Evolutionary conservation across 768 basidiomycete genomes (phyloP), one percentile per base, ranked within the genome.

Genomic region (Cyathus striatus): DNA sequence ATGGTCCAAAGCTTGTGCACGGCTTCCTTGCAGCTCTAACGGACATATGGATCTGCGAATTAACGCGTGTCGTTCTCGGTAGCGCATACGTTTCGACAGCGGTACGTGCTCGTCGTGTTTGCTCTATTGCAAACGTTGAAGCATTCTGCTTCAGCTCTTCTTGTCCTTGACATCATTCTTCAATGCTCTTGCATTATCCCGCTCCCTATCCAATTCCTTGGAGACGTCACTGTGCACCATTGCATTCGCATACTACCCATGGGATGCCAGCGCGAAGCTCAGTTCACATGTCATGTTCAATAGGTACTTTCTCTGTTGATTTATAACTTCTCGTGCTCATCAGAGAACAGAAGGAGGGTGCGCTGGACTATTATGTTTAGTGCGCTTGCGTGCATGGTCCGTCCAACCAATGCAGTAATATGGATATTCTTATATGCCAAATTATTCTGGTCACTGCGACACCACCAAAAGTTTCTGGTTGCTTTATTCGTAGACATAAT

Each of bases 181-280:
- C 66, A 79, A 98, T 62, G 79, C 78, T 0, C 71, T 94, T 41
- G 76, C 89, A 1, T 68, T 96, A 20, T 86, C 93, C 3, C 78
- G 96, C 25, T 89, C 93, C 1, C 66, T 98, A 41, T 94, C 91
- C 23, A 99, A 97, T 58, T 94, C 92, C 10, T 65, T 94, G 21
- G 96, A 99, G 57, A 92, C 92, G 0, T 81, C 90, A 0, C 64
- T 98, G 33, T 86, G 88, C 0, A 82, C 82, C 0, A 62, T 86
- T 32, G 94, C 93, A 1, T 73, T 95, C 43, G 66, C 70, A 10
- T 75, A 75, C 55, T 97, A 88, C 63, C 93, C 86, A 0, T 90
- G 86, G 86, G 66, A 76, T 47, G 58, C 62, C 14, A 66, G 60
- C 44, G 54, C 65, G 0, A 54, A 57, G 23, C 53, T 61, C 36